These are phyloP conservation scores for Ascobolus immersus DNA, from an alignment of 495 filamentous ascomycete species.

Conservation along the genomic window DNA sequence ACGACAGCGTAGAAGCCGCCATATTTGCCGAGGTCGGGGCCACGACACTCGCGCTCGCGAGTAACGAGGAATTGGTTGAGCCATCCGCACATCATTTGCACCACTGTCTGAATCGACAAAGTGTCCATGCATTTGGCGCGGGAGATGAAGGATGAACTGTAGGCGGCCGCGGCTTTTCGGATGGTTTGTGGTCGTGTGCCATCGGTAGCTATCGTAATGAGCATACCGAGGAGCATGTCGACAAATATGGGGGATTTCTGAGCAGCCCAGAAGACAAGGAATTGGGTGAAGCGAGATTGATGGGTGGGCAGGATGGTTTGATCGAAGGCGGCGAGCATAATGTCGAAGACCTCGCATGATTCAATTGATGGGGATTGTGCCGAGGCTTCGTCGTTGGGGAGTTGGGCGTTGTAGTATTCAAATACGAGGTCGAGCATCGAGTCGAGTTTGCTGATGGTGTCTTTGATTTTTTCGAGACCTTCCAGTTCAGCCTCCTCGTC, in stretches of 20 bases:
- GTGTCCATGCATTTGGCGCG: slow-evolving; percentile 54
- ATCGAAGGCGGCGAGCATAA: slow-evolving; percentile 56
- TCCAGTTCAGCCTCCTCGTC: slow-evolving; percentile 23
- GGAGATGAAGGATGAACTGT: slow-evolving; percentile 78
- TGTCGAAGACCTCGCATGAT: slow-evolving; percentile 40
- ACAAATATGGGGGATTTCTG: slow-evolving; percentile 48
- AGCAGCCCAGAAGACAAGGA: slow-evolving; percentile 80
- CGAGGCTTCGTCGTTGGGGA: slow-evolving; percentile 17
- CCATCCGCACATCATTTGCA: slow-evolving; percentile 45
- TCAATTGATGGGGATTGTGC: slow-evolving; percentile 23
- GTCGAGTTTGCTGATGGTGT: slow-evolving; percentile 76
- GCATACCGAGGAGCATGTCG: slow-evolving; percentile 55
- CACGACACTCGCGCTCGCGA: slow-evolving; percentile 42
- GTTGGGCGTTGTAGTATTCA: slow-evolving; percentile 31
- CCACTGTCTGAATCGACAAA: slow-evolving; percentile 50
- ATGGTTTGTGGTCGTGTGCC: slow-evolving; percentile 35
- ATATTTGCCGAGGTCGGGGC: slow-evolving; percentile 63
- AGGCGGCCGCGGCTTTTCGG: slow-evolving; percentile 67
- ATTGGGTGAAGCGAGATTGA: slow-evolving; percentile 64
- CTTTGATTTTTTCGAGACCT: slow-evolving; percentile 36
- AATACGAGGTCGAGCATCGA: slow-evolving; percentile 76
- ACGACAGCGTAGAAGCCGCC: slow-evolving; percentile 62
- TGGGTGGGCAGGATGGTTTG: slow-evolving; percentile 71
- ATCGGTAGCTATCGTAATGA: slow-evolving; percentile 42
- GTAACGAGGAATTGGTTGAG: slow-evolving; percentile 38